phyloP scores from a whole-genome alignment of 2,329 filamentous ascomycete genomes.

The Penicillium sp. region DNA sequence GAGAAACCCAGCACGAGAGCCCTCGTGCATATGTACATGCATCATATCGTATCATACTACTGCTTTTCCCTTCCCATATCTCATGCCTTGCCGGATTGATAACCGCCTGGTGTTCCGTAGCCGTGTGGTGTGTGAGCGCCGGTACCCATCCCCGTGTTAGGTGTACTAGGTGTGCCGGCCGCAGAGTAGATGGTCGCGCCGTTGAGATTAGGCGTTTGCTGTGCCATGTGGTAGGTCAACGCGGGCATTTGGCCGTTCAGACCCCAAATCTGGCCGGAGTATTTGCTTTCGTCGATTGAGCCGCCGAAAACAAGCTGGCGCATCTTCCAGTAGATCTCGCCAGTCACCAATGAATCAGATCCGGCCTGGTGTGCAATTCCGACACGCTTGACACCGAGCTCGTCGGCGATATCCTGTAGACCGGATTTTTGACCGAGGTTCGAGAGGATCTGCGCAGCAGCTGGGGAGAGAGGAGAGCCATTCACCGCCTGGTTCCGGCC shows the following conservation, averaged over 20 bases:
- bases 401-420: slow-evolving; percentile 88
- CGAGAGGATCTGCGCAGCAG: slow-evolving; percentile 67
- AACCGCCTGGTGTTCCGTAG: slow-evolving; percentile 68
- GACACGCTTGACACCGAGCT: slow-evolving; percentile 81
- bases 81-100: slow-evolving; percentile 42
- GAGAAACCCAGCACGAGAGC: slow-evolving; percentile 25
- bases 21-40: slow-evolving; percentile 36
- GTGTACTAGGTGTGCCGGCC: slow-evolving; percentile 62
- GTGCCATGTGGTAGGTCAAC: slow-evolving; percentile 42
- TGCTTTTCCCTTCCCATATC: slow-evolving; percentile 8
- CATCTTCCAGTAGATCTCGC: slow-evolving; percentile 92
- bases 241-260: slow-evolving; percentile 66
- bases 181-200: slow-evolving; percentile 48
- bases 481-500: slow-evolving; percentile 64
- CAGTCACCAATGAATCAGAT: slow-evolving; percentile 87
- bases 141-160: slow-evolving; percentile 52
- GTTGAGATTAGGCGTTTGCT: slow-evolving; percentile 52
- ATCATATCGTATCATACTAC: slow-evolving; percentile 30
- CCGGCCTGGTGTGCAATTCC: slow-evolving; percentile 88
- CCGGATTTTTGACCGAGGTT: slow-evolving; percentile 87
- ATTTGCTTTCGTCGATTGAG: slow-evolving; percentile 68
- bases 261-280: slow-evolving; percentile 88
- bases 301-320: slow-evolving; percentile 81
- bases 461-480: slow-evolving; percentile 58
- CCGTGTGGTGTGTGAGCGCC: slow-evolving; percentile 47